Base-by-base conservation (phyloP, 352 stramenopile genomes). In the Phytophthora tubulina region DNA sequence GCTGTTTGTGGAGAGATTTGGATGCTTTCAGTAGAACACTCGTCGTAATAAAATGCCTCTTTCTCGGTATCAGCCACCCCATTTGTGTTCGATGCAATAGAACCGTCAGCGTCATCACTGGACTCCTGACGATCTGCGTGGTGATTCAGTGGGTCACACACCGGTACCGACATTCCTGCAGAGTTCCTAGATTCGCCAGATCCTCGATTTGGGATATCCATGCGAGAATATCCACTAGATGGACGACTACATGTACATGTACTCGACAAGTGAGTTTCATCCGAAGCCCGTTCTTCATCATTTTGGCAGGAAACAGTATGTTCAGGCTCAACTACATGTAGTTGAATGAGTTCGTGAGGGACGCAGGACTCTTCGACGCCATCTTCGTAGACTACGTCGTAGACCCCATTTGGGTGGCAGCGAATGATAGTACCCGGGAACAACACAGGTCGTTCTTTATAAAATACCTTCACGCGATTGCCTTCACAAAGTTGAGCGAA, bases 311-410 rank as follows among this genome's bases (percentile, higher is more conserved):
- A 21, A 6, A 14, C 17, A 27, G 14, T 27, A 27, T 45, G n/a
- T 50, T 14, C 4, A 4, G 21, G 14, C 8, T 65, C 53, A 10
- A 65, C 15, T 3, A 61, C 21, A 27, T 27, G 21, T 27, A 27
- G 41, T 6, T 67, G 65, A 54, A 84, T 84, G 15, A 73, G 53
- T 5, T 76, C 63, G 3, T 53, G 57, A 42, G 39, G 36, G 2
- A 86, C 70, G 21, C 70, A 64, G 6, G 38, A 60, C 30, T 85
- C 74, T 10, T 70, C 42, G 38, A 78, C 67, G 4, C 74, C 79
- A 17, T 81, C 75, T 35, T 78, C 63, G 36, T 82, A 76, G 1
- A 52, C 9, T 1, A 84, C 31, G 27, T 80, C 73, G 38, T 69
- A 79, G 27, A 33, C 35, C 17, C n/a, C 49, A 11, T 69, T 70